Percentiles rank a stretch among this genome's conserved stretches.
Evolutionary conservation across 805 yeast species (phyloP).

Genomic region (Lipomyces lipofer): DNA sequence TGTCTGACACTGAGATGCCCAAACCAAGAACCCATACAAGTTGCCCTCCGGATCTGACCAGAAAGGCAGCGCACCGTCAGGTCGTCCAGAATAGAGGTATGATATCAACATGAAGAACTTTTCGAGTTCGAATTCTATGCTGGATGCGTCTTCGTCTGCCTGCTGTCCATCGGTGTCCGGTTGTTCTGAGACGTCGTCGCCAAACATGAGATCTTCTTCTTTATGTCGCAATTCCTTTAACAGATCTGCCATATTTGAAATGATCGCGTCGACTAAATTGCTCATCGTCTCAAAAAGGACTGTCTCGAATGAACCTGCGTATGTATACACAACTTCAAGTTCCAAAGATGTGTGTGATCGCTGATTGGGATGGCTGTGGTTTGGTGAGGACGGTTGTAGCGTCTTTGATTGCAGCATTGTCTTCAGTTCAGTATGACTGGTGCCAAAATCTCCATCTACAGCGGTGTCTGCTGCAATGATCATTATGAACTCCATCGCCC

Average conservation of each 20-base stretch:
- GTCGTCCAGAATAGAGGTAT: constrained; percentile 64
- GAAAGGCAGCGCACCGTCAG: constrained; percentile 54
- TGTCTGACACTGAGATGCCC: constrained; percentile 78
- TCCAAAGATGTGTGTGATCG: constrained; percentile 8
- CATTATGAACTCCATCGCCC: constrained; percentile 44
- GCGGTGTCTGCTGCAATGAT: constrained; percentile 40
- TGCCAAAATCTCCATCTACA: constrained; percentile 8
- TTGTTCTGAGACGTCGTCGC: constrained; percentile 39
- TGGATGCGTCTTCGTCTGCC: constrained; percentile 15
- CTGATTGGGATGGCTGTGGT: background rate
- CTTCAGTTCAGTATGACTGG: constrained; percentile 33
- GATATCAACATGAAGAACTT: constrained; percentile 77
- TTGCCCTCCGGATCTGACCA: constrained; percentile 71
- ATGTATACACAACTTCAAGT: constrained; percentile 2
- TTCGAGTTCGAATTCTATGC: constrained; percentile 68
- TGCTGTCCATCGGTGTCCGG: constrained; percentile 49
- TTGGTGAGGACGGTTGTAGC: background rate
- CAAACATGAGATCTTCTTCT: constrained; percentile 42
- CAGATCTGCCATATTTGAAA: constrained; percentile 42
- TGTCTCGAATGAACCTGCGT: constrained; percentile 6
- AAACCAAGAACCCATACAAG: constrained; percentile 75
- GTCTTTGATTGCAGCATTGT: constrained; percentile 23
- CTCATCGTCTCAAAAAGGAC: constrained; percentile 32
- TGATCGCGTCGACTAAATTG: constrained; percentile 35
- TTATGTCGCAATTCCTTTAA: constrained; percentile 43